Evolutionary conservation across 305 asterid genomes (phyloP).

Genomic region (Fraxinus nigra): DNA sequence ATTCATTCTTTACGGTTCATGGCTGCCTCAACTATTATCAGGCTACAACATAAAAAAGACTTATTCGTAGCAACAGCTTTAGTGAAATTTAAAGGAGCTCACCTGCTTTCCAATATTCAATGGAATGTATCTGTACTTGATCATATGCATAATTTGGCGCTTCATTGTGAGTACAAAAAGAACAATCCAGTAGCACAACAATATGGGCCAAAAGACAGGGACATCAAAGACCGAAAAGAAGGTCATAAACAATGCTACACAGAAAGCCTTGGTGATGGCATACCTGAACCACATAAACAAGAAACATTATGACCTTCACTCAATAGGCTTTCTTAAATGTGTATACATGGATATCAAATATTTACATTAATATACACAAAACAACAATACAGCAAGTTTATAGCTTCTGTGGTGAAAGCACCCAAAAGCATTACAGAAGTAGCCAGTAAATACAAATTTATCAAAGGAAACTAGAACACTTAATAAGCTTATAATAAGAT

Average conservation of each 20-base stretch:
- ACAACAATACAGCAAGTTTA: not conserved
- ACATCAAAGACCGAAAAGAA: conserved; percentile 85
- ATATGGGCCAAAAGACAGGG: conserved; percentile 92
- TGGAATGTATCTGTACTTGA: conserved; percentile 81
- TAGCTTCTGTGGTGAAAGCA: not conserved
- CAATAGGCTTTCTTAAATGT: not conserved
- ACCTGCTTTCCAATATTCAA: conserved; percentile 90
- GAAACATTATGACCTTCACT: conserved; percentile 13
- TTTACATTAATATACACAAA: not conserved
- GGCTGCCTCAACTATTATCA: not conserved
- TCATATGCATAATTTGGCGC: conserved; percentile 89
- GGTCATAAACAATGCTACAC: conserved; percentile 76
- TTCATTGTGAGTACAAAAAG: conserved; percentile 83
- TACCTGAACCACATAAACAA: conserved; percentile 53
- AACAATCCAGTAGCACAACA: conserved; percentile 83
- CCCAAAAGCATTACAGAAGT: not conserved
- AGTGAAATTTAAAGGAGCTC: conserved; percentile 9
- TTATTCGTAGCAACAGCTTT: not conserved
- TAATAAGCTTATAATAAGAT: not conserved
- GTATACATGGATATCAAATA: not conserved
- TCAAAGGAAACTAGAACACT: not conserved
- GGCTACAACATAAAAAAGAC: not conserved
- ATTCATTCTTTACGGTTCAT: not conserved
- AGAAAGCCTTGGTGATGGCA: conserved; percentile 89
- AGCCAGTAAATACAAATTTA: not conserved